These are phyloP conservation scores for Intubia oerlemansii DNA, from an alignment of 2,329 filamentous ascomycete genomes.

Conservation along the genomic window DNA sequence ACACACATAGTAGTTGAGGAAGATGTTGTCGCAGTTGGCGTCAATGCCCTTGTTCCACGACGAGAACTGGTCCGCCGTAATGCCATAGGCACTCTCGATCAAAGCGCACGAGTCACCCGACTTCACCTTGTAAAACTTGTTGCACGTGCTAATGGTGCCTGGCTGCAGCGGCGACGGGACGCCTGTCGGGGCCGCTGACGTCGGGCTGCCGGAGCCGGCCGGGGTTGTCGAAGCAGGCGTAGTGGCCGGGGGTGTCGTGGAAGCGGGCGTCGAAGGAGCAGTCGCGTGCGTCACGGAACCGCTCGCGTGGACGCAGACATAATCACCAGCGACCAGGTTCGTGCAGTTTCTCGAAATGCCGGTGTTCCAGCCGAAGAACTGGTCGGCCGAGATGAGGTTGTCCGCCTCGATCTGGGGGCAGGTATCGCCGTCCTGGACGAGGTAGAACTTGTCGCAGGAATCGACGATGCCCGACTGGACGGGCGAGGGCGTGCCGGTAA, in stretches of 20 bases:
- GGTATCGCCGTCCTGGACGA: conserved; percentile 2
- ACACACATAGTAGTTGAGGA: too few species aligned
- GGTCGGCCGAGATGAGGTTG: conserved; percentile 2
- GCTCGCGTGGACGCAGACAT: conserved; percentile 4
- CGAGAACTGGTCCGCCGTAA: conserved; percentile 2
- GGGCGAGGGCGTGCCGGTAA: too few species aligned
- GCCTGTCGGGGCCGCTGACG: too few species aligned
- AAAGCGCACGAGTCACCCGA: conserved; percentile 3
- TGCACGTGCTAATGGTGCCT: conserved; percentile 3
- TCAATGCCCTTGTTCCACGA: conserved; percentile 1
- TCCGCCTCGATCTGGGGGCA: not conserved
- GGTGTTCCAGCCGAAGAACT: conserved; percentile 7
- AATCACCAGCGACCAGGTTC: conserved; percentile 2
- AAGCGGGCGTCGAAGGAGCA: not conserved
- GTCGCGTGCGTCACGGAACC: conserved; percentile 4
- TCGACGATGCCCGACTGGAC: not conserved
- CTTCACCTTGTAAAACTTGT: conserved; percentile 2
- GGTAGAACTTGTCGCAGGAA: conserved; percentile 3
- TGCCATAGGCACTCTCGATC: conserved; percentile 2
- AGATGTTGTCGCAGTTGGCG: not conserved
- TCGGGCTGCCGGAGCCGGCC: conserved; percentile 4
- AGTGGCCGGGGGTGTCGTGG: not conserved
- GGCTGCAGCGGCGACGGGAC: conserved; percentile 4
- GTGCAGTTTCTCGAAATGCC: conserved; percentile 4
- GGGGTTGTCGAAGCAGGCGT: conserved; percentile 3